These are phyloP conservation scores for Tilletia indica DNA, from an alignment of 1,284 basidiomycete genomes.

Conservation along the genomic window DNA sequence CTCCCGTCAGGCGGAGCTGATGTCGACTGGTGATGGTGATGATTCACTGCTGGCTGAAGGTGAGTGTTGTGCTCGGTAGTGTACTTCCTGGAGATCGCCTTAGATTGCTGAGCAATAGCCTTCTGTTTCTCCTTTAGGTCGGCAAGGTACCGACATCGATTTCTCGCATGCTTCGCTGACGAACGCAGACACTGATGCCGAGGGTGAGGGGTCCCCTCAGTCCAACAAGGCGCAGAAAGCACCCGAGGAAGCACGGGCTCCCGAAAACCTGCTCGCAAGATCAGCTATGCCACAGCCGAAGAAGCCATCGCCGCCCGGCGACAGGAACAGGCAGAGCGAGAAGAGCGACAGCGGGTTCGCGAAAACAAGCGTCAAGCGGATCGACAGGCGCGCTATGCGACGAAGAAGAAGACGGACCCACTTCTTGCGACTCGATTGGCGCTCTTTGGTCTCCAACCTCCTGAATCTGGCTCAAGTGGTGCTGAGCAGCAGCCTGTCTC, in stretches of 20 bases:
- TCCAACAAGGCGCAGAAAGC: background rate
- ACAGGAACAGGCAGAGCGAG: slow-evolving; percentile 29
- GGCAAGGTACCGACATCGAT: too few species aligned
- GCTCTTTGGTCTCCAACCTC: slow-evolving; percentile 31
- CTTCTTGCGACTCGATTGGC: slow-evolving; percentile 37
- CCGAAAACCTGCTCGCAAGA: background rate
- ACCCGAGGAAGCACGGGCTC: background rate
- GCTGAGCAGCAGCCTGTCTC: background rate
- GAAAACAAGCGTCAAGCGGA: slow-evolving; percentile 30
- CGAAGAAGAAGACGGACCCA: slow-evolving; percentile 40
- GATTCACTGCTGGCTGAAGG: background rate
- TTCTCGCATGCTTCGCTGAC: too few species aligned
- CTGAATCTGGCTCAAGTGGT: background rate
- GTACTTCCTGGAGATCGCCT: too few species aligned
- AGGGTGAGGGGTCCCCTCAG: background rate
- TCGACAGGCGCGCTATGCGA: slow-evolving; percentile 34
- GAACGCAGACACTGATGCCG: background rate
- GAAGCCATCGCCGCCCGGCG: slow-evolving; percentile 36
- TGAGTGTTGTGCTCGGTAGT: background rate
- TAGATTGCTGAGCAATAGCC: too few species aligned
- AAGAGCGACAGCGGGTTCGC: slow-evolving; percentile 27
- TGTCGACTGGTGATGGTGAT: background rate
- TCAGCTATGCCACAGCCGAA: slow-evolving; percentile 33
- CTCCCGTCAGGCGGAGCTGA: background rate
- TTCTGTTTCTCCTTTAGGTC: too few species aligned